These are phyloP conservation scores for Verticillium zaregamsianum DNA, from an alignment of 2,329 filamentous ascomycete species.

Conservation along the genomic window DNA sequence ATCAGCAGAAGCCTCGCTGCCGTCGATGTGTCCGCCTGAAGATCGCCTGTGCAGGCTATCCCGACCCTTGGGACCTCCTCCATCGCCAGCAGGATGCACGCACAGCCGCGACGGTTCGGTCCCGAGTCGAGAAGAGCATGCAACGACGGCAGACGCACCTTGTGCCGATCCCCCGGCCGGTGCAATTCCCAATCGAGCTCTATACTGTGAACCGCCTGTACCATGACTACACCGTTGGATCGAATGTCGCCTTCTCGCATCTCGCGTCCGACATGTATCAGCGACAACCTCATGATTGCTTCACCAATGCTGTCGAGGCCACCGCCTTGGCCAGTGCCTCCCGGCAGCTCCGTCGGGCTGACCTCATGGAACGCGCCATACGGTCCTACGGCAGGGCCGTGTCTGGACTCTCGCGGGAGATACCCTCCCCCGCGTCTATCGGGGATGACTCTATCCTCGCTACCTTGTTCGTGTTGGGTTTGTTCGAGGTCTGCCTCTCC, in stretches of 20 bases:
- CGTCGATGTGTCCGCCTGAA: background rate
- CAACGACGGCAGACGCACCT: background rate
- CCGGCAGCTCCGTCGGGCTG: conserved; percentile 3
- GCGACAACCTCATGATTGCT: conserved; percentile 14
- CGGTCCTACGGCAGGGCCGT: conserved; percentile 7
- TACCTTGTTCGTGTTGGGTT: conserved; percentile 6
- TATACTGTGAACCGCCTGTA: conserved; percentile 4
- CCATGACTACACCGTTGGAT: conserved; percentile 3
- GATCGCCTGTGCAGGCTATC: background rate
- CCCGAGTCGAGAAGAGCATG: conserved; percentile 2
- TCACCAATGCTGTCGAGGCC: conserved; percentile 7
- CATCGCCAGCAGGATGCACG: conserved; percentile 8
- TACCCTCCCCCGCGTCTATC: background rate
- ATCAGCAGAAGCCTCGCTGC: conserved; percentile 1
- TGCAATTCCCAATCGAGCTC: background rate
- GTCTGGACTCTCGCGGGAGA: background rate
- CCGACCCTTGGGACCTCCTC: background rate
- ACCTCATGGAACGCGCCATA: conserved; percentile 5
- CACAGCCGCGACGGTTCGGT: conserved; percentile 3
- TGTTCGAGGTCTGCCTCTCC: conserved; percentile 6
- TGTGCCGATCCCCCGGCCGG: background rate
- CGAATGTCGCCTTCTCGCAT: conserved; percentile 1
- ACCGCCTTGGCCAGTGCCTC: conserved; percentile 7
- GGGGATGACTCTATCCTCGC: conserved; percentile 5
- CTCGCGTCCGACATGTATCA: background rate